A percentile compares a stretch with the other conserved stretches of the same genome.
Conservation (phyloP, 2,329 filamentous ascomycete species). For the Cephalotrichum gorgonifer region DNA sequence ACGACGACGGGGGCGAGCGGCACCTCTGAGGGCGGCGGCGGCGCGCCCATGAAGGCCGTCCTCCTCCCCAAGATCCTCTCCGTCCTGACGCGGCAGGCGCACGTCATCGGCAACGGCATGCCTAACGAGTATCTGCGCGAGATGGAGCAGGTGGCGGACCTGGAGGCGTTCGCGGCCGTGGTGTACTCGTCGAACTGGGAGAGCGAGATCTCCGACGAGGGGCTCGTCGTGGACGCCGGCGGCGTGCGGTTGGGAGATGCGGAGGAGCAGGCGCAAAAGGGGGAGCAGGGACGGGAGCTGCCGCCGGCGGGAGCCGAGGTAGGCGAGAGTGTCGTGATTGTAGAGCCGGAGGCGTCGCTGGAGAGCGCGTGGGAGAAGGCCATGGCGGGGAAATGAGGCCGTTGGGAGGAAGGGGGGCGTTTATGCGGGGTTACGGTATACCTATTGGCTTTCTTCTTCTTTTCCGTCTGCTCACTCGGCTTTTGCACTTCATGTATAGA, state of each 20-base stretch:
- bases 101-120: conserved; percentile 72
- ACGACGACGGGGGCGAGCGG: too few relatives aligned
- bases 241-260: conserved; percentile 5
- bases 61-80: conserved; percentile 79
- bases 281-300: conserved; percentile 11
- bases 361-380: conserved; percentile 65
- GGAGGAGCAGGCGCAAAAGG: conserved; percentile 12
- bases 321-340: conserved; percentile 44
- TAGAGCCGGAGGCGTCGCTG: conserved; percentile 40
- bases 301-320: too few relatives aligned
- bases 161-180: conserved; percentile 77
- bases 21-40: conserved; percentile 23
- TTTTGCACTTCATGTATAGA: background rate
- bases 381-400: conserved; percentile 7
- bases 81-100: conserved; percentile 82
- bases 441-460: conserved; percentile 8
- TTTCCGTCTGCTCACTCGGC: conserved; percentile 1
- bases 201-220: conserved; percentile 48
- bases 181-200: conserved; percentile 82
- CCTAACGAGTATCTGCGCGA: conserved; percentile 61
- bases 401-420: conserved; percentile 1
- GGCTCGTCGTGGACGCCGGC: conserved; percentile 17
- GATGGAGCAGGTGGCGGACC: conserved; percentile 65
- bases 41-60: conserved; percentile 49
- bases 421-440: conserved; percentile 7